Conservation (phyloP, 2,329 filamentous ascomycete species). For the Fusarium napiforme region DNA sequence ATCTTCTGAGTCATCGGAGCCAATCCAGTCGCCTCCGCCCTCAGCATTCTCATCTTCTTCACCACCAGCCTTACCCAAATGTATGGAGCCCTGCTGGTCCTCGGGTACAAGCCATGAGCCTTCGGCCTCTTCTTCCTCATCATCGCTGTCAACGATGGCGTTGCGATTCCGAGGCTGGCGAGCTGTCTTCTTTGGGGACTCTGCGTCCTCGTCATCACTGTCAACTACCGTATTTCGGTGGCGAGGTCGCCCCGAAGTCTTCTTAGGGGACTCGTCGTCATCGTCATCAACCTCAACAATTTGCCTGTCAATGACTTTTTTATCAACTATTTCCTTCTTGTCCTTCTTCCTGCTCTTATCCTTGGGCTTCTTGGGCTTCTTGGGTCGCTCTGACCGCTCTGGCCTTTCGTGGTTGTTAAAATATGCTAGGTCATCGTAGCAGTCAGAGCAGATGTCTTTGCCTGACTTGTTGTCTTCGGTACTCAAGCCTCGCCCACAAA, state of each 20-base stretch:
- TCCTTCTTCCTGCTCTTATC: conserved; percentile 31
- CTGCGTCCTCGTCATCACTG: conserved; percentile 35
- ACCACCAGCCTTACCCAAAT: conserved; percentile 82
- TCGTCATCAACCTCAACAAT: conserved; percentile 35
- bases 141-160: conserved; percentile 73
- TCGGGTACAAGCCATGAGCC: conserved; percentile 84
- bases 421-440: conserved; percentile 77
- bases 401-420: conserved; percentile 62
- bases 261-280: conserved; percentile 34
- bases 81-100: conserved; percentile 67
- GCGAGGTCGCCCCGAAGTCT: conserved; percentile 21
- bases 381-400: conserved; percentile 54
- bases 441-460: conserved; percentile 75
- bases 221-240: conserved; percentile 29
- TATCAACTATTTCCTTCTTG: conserved; percentile 32
- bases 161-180: conserved; percentile 61
- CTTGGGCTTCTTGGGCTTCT: conserved; percentile 35
- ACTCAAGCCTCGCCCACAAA: conserved; percentile 79
- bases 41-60: conserved; percentile 90
- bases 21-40: conserved; percentile 83
- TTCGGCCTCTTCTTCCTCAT: conserved; percentile 74
- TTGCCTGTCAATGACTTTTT: conserved; percentile 26
- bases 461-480: conserved; percentile 55
- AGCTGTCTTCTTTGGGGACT: conserved; percentile 29
- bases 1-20: conserved; percentile 73